Evolutionary conservation across 108 stramenopile species (phyloP), one percentile per base, ranked within the genome.

Genomic region (Poteriospumella lacustris): DNA sequence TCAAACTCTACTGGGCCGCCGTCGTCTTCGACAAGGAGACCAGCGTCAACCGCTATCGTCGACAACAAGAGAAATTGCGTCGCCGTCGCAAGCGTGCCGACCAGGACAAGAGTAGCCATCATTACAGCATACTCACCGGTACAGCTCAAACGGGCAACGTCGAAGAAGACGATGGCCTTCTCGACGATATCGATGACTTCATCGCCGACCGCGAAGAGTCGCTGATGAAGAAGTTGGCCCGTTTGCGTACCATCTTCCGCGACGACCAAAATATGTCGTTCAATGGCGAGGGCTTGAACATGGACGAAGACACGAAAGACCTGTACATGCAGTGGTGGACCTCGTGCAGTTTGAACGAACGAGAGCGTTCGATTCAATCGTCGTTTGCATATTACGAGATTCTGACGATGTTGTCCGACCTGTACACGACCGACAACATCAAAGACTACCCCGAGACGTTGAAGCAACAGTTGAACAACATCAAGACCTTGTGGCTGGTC

Each of bases 1-100:
- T 68, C 24, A 68, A 68, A 40, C 19, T 68, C 15, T 68, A 19
- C 36, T 68, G 64, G 64, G 64, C 64, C 19, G 64, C 52, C 15
- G 64, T 36, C 12, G 64, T 68, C 15, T 68, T 36, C 36, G 34
- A 40, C 12, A 39, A 19, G 19, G 38, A 36, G 15, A 68, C 15
- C 19, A 40, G 39, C 64, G 24, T 68, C 19, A 19, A 12, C 12
- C 15, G 64, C 19, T 39, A 68, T 68, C 40, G 12, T 40, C 40
- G 64, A 19, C 64, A 19, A 19, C 12, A 39, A 68, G 39, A 15
- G 15, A 68, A 39, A 19, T 19, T 36, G 38, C 19, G 19, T 19
- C 19, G 19, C 28, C 28, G 19, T 40, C 19, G 34, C 15, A 39
- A 19, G 19, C 19, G 64, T 15, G 19, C 19, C 19, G 28, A 19